Percentiles rank a stretch among this genome's conserved stretches.
These are phyloP conservation scores for Sporisorium scitamineum DNA, from an alignment of 1,284 basidiomycete species.

Conservation along the genomic window DNA sequence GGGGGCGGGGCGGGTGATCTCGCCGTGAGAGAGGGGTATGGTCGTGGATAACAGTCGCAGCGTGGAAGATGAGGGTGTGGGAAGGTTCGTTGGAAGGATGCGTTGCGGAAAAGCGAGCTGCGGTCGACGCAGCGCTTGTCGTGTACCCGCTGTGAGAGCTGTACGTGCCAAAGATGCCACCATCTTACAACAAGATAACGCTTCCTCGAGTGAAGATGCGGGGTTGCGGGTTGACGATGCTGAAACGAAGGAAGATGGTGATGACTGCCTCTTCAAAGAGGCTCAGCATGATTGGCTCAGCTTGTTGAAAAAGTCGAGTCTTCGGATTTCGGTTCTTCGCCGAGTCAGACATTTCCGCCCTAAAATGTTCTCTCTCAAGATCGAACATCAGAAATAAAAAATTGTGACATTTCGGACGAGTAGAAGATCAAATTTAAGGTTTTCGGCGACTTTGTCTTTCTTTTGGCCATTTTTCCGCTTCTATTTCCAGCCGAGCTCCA, in stretches of 20 bases:
- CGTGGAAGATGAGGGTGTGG: not conserved
- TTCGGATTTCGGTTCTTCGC: slow-evolving; percentile 14
- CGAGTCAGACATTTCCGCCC: not conserved
- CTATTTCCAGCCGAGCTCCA: not conserved
- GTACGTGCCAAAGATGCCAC: slow-evolving; percentile 4
- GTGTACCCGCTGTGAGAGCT: not conserved
- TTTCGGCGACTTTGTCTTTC: slow-evolving; percentile 6
- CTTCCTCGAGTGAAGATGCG: no score
- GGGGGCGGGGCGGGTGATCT: slow-evolving; percentile 74
- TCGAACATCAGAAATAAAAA: slow-evolving; percentile 1
- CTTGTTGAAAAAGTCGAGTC: not conserved
- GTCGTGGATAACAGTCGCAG: slow-evolving; percentile 17
- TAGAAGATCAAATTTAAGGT: slow-evolving; percentile 8
- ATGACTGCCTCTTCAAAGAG: not conserved
- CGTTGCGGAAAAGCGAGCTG: not conserved
- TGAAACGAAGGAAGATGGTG: not conserved
- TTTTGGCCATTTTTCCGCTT: not conserved
- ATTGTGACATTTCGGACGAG: slow-evolving; percentile 6
- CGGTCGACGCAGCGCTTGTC: not conserved
- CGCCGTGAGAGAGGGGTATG: slow-evolving; percentile 69
- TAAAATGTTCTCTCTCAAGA: not conserved
- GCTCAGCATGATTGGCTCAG: slow-evolving; percentile 15
- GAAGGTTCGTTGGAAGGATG: not conserved
- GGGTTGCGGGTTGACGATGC: not conserved
- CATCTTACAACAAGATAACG: no score